Evolutionary conservation across 495 filamentous ascomycete genomes (phyloP), one percentile per base, ranked within the genome.

Genomic region (Aspergillus funiculosus): DNA sequence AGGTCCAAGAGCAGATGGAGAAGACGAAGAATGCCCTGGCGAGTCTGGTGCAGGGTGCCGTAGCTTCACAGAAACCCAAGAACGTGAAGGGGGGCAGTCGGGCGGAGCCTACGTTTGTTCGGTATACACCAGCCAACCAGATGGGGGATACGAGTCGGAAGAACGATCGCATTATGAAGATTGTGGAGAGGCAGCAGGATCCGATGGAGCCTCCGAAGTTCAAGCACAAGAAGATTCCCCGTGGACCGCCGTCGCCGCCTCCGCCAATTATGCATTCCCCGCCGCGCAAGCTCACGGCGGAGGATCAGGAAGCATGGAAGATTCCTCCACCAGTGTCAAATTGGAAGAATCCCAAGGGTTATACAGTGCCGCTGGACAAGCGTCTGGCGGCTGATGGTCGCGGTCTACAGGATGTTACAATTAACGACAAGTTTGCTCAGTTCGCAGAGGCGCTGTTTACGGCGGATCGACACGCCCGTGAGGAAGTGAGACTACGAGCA

Each of bases 321-420:
- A 94, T 98, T 25, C 89, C 92, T 1, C 91, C 92, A 0, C 85
- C 94, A 0, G 85, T 99, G 2, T 94, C 87, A 11, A 95, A 96
- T 62, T 99, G 92, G 92, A 99, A 99, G 78, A 99, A 99, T 57
- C 87, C 91, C 0, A 96, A 95, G 68, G 92, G 92, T 58, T 99
- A 95, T 56, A 99, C 92, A 0, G 88, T 99, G 2, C 89, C 92
- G 3, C 68, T 99, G 17, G 94, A 97, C 59, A 99, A 97, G 72
- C 85, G 92, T 61, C 68, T 99, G 51, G 92, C 92, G n/a, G 89
- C 92, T 1, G 90, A 96, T 67, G 92, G 92, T 2, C 79, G 94
- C 56, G 87, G 87, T 6, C 67, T 97, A 53, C 87, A 94, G 62
- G 92, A 99, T 66, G 86, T 95, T 25, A 83, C 89, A 17, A 97